Evolutionary conservation across 352 stramenopile species (phyloP), one percentile per base, ranked within the genome.

Genomic region (Phytopythium montanum): DNA sequence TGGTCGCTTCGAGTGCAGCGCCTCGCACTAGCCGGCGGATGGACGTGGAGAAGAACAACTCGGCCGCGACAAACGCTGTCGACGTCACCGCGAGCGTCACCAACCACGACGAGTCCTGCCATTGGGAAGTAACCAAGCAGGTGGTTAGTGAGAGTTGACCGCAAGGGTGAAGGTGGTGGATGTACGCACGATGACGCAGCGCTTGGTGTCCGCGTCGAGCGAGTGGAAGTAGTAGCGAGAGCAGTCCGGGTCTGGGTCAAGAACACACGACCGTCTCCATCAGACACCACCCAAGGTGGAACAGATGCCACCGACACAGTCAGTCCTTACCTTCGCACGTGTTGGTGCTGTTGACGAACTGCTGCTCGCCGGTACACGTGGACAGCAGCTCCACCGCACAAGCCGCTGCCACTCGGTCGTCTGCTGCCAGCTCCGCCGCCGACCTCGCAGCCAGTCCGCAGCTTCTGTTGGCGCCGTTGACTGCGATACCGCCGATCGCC

Each of bases 161-260:
- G 25, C n/a, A 49, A 31, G 34, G 23, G 10, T 6, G 26, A 23
- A 31, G 21, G 53, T 23, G 18, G 41, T 25, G 23, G 13, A 5
- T 26, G 33, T 16, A 77, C 80, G 62, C 69, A 88, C 81, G n/a
- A 90, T 68, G 28, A 71, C 60, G 38, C 81, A 90, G 21, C 61
- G 49, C 59, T 84, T 87, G 14, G 69, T 69, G 0, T 56, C 39
- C 2, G 65, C 48, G 34, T 90, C 69, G 12, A 90, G 60, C 7
- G 39, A 68, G 57, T 90, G 73, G 52, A 88, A 90, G 61, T 83
- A 88, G 57, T 82, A 87, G n/a, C 61, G 56, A 13, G 74, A 72
- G 49, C 81, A 91, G 16, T 81, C 69, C 3, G 81, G 81, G 44
- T 88, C 80, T 90, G 21, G 7, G 42, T n/a, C 14, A 38, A n/a